Percentiles rank a stretch among this genome's conserved stretches.
Evolutionary conservation across 306 rosid species (phyloP).

Genomic region (Quercus wislizeni): DNA sequence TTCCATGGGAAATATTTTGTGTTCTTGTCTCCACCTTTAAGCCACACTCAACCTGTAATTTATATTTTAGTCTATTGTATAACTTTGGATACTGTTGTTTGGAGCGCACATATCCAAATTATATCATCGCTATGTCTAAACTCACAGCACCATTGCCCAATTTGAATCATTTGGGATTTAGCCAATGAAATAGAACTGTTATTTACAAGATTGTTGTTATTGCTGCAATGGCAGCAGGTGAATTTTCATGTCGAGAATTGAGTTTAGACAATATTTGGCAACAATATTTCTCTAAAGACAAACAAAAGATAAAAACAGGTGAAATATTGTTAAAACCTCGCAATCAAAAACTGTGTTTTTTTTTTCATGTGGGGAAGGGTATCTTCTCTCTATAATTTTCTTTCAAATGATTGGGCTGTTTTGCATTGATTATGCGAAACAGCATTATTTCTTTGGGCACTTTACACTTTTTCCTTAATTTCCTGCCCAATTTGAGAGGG

Average conservation of each 20-base stretch:
- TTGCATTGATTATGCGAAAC: slow-evolving; percentile 28
- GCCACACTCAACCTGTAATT: too few species aligned
- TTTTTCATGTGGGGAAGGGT: slow-evolving; percentile 24
- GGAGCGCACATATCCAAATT: neutral
- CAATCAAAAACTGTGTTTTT: slow-evolving; percentile 3
- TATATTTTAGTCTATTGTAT: neutral
- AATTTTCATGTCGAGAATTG: neutral
- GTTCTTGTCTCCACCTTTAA: too few species aligned
- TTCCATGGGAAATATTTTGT: too few species aligned
- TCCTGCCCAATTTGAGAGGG: neutral
- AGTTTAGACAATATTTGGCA: neutral
- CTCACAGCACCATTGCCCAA: neutral
- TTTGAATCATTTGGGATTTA: neutral
- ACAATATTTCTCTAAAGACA: neutral
- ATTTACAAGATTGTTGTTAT: neutral
- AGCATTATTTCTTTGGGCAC: slow-evolving; percentile 36
- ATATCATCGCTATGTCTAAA: neutral
- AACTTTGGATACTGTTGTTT: neutral
- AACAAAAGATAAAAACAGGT: neutral
- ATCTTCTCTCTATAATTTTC: slow-evolving; percentile 16
- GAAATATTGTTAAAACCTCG: neutral
- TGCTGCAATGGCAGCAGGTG: neutral
- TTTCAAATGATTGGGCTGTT: slow-evolving; percentile 34
- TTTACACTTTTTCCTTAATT: neutral
- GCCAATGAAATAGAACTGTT: neutral